phyloP scores from a whole-genome alignment of 768 basidiomycete species.

The Gyrodon lividus region DNA sequence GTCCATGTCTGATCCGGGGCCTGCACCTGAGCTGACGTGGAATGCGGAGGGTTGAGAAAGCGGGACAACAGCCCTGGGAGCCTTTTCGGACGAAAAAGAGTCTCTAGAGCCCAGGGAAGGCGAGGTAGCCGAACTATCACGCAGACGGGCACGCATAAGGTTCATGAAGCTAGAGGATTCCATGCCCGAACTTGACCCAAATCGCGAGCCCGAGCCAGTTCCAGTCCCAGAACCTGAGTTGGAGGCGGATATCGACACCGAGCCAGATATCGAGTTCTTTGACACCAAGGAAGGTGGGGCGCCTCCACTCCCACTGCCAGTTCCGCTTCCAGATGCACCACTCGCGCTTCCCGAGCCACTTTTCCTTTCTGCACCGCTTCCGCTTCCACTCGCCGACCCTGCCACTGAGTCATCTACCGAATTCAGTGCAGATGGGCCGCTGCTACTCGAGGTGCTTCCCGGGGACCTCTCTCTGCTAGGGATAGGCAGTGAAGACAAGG shows the following conservation, averaged over 20 bases:
- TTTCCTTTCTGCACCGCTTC: slow-evolving; percentile 6
- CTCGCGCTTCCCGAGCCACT: slow-evolving; percentile 11
- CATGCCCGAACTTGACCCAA: slow-evolving; percentile 16
- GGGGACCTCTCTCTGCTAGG: slow-evolving; percentile 24
- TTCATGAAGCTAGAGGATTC: slow-evolving; percentile 7
- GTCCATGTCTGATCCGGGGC: slow-evolving; percentile 22
- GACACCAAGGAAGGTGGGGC: slow-evolving; percentile 18
- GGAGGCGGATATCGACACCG: slow-evolving; percentile 26
- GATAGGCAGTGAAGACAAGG: slow-evolving; percentile 6
- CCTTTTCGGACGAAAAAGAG: slow-evolving; percentile 10
- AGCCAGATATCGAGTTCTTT: slow-evolving; percentile 15
- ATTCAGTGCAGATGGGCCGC: slow-evolving; percentile 21
- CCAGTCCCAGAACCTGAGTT: slow-evolving; percentile 16
- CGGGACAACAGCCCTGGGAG: slow-evolving; percentile 1
- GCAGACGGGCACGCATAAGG: slow-evolving; percentile 20
- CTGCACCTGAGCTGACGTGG: slow-evolving; percentile 1
- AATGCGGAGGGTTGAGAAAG: slow-evolving; percentile 9
- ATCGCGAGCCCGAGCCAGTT: slow-evolving; percentile 22
- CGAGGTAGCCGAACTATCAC: slow-evolving; percentile 32
- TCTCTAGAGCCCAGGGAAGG: slow-evolving; percentile 23
- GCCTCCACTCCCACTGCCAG: slow-evolving; percentile 6
- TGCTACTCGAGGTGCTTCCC: slow-evolving; percentile 23
- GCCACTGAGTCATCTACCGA: slow-evolving; percentile 25
- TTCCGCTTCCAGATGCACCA: slow-evolving; percentile 9
- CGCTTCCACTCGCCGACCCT: slow-evolving; percentile 2